Conservation (phyloP, 2,329 filamentous ascomycete genomes). For the Penicillium glabrum region DNA sequence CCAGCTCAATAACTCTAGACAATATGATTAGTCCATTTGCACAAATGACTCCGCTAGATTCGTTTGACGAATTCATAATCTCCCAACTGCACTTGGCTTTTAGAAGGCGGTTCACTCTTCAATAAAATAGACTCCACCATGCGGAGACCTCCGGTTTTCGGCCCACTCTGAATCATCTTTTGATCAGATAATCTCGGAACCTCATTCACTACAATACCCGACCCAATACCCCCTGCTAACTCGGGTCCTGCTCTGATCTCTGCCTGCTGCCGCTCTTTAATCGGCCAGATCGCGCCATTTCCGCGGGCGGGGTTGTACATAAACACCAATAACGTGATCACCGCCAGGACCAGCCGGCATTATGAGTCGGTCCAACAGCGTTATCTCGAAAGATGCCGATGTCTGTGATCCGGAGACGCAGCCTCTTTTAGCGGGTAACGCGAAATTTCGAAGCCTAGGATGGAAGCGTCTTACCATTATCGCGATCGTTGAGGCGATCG, state of each 20-base stretch:
- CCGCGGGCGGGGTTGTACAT: not conserved
- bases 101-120: not conserved
- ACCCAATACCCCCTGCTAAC: not conserved
- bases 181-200: constrained; percentile 2
- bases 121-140: not conserved
- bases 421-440: not conserved
- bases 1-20: not conserved
- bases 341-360: not conserved
- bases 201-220: not conserved
- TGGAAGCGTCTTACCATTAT: constrained; percentile 9
- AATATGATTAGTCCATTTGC: not conserved
- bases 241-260: not conserved
- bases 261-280: not conserved
- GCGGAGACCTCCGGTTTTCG: constrained; percentile 1
- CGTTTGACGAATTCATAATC: not conserved
- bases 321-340: not conserved
- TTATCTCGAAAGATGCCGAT: not conserved
- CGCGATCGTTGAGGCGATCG: constrained; percentile 11
- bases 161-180: not conserved
- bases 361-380: not conserved
- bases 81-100: not conserved
- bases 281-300: not conserved
- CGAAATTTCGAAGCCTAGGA: constrained; percentile 5
- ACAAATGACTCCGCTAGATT: not conserved
- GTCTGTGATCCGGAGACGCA: not conserved